phyloP scores from a whole-genome alignment of 2,329 filamentous ascomycete genomes.

The Neonectria magnoliae region DNA sequence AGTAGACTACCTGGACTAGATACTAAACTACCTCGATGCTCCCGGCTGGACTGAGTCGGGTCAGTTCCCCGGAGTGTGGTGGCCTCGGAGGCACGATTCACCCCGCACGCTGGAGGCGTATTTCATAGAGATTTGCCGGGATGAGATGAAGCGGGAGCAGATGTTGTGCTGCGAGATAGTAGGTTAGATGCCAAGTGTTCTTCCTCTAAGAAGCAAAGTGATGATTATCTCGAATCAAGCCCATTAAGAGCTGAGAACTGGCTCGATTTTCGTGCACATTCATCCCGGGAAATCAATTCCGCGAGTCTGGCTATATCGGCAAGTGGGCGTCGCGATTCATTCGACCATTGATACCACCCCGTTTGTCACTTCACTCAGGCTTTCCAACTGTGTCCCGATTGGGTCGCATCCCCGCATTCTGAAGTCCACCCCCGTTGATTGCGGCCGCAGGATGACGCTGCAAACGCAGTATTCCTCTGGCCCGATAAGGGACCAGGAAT shows the following conservation, averaged over 20 bases:
- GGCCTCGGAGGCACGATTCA: slow-evolving; percentile 2
- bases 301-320: neutral
- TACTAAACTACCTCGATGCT: neutral
- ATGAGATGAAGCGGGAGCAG: too few relatives aligned
- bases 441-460: neutral
- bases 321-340: neutral
- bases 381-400: neutral
- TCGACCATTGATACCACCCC: too few relatives aligned
- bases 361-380: too few relatives aligned
- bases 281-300: neutral
- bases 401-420: neutral
- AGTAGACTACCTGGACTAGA: too few relatives aligned
- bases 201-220: too few relatives aligned
- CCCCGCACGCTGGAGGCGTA: neutral
- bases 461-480: neutral
- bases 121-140: neutral
- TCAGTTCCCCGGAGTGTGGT: neutral
- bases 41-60: neutral
- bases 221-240: too few relatives aligned
- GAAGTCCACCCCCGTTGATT: neutral
- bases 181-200: too few relatives aligned
- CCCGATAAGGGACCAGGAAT: neutral
- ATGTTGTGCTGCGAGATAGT: neutral
- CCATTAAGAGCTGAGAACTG: neutral
- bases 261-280: neutral